Evolutionary conservation across 371 early-diverging fungal species (phyloP), one percentile per base, ranked within the genome.

Genomic region (Sporodiniella umbellata): DNA sequence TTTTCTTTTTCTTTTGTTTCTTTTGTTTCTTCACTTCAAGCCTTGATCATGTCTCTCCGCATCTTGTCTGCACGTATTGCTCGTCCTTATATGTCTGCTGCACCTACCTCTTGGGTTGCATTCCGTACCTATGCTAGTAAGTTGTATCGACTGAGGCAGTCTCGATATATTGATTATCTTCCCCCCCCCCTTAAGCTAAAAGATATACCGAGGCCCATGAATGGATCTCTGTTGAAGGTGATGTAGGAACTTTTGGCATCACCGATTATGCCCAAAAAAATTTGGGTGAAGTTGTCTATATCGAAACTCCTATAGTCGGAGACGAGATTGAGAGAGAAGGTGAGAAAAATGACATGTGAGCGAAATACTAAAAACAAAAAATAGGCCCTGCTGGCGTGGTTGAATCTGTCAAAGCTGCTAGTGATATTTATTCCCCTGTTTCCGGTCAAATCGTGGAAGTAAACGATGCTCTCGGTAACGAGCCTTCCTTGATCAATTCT

Each of bases 391-490:
- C 94, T 30, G 93, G 91, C 53, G 88, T 89, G 25, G 92, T 98
- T 50, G 98, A 98, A 72, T 88, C 89, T 37, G 98, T 98, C 60
- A 98, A 98, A 83, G 96, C 96, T 53, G 94, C 93, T 39, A 82
- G 84, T 59, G 97, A 98, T 56, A 84, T 98, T 49, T 94, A 88
- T 68, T 79, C 96, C 26, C 98, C 98, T 46, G 75, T 94, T 33
- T 63, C 81, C 51, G 98, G 98, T 53, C 80, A 83, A 54, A 76
- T 98, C 51, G 72, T 90, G 33, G 89, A 86, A 52, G 81, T 83
- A 62, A 97, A 97, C 72, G 55, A 50, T 4, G 58, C 38, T 2
- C 80, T 96, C 44, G 68, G 45, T 24, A 75, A 67, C 28, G 81
- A 87, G 42, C 90, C 95, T 11, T 74, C 73, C 21, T 67, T 93